Base-by-base conservation (phyloP, 1,284 basidiomycete species). In the Porogramme epimiltina region DNA sequence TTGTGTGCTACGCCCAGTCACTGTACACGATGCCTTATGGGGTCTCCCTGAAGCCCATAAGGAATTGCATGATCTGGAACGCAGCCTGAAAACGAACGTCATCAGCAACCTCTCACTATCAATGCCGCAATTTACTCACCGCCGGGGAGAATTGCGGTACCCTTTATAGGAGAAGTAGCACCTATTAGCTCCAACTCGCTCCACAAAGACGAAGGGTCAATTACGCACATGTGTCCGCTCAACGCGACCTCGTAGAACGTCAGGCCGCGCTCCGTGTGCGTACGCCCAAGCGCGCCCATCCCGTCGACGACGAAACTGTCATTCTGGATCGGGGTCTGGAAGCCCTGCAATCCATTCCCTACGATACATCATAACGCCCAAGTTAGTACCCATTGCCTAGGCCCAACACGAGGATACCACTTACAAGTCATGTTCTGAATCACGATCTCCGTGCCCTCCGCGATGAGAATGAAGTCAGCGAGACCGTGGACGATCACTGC, bases 381-480 rank as follows among this genome's bases (percentile, higher is more conserved):
- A 13, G 22, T 20, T 18, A 37, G 24, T 44, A 37, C 41, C 24
- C 22, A 18, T 31, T 19, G 16, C 45, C 26, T 39, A 24, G 69
- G 62, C 63, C 71, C 31, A 42, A 8, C 1, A 26, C n/a, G 15
- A 3, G 16, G 22, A 38, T 25, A 18, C 2, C 11, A 68, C 80
- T 61, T 62, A 83, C 87, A 88, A 2, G 85, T 88, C 85, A 89
- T 86, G 62, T 88, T 87, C 66, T 88, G 85, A 50, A 88, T 77
- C 0, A 76, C 79, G 45, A 86, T 80, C 25, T 83, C 75, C 41
- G 83, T 76, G 42, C 87, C 89, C 58, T 88, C 84, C 9, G 86
- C 80, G 45, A 90, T 87, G 39, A 88, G 69, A 54, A 85, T 76
- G 58, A 81, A 89, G 66, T 90, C 87, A 1, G 80, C 84, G 45